phyloP scores from a whole-genome alignment of 1,139 yeast species.

The Suhomyces bribrorum region DNA sequence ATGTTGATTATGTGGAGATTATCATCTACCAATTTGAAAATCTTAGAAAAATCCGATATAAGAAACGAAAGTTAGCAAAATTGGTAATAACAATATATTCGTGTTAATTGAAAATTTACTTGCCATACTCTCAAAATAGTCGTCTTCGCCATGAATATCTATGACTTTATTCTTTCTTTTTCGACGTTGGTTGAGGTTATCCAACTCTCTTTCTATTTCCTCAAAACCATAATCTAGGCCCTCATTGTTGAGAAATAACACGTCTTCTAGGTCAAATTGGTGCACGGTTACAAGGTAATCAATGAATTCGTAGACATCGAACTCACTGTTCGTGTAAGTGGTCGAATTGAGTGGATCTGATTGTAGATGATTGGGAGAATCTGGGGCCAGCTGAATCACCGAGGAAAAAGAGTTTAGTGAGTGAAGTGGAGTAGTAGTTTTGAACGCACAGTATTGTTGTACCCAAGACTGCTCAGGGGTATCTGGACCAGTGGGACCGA shows the following conservation, averaged over 20 bases:
- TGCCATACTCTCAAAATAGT: not conserved
- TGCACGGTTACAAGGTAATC: slow-evolving; percentile 30
- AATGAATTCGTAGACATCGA: slow-evolving; percentile 33
- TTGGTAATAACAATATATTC: not conserved
- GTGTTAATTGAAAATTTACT: not conserved
- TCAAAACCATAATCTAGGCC: slow-evolving; percentile 39
- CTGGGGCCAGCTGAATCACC: no score
- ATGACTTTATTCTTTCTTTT: slow-evolving; percentile 22
- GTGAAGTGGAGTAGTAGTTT: no score
- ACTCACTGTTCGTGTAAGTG: slow-evolving; percentile 8
- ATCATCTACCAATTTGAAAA: slow-evolving; percentile 58
- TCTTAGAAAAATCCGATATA: slow-evolving; percentile 20
- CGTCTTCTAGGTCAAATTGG: slow-evolving; percentile 31
- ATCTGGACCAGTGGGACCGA: no score
- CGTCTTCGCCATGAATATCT: slow-evolving; percentile 37
- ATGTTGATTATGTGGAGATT: slow-evolving; percentile 79
- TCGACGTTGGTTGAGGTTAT: slow-evolving; percentile 26
- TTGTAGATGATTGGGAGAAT: no score
- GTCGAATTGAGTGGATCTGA: no score
- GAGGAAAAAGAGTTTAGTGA: no score
- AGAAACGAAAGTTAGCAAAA: not conserved
- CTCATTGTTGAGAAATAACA: slow-evolving; percentile 26
- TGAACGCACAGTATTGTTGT: no score
- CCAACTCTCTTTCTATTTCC: slow-evolving; percentile 40
- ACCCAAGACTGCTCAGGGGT: no score